Base-by-base conservation (phyloP, 805 yeast genomes). In the Pichia californica region DNA sequence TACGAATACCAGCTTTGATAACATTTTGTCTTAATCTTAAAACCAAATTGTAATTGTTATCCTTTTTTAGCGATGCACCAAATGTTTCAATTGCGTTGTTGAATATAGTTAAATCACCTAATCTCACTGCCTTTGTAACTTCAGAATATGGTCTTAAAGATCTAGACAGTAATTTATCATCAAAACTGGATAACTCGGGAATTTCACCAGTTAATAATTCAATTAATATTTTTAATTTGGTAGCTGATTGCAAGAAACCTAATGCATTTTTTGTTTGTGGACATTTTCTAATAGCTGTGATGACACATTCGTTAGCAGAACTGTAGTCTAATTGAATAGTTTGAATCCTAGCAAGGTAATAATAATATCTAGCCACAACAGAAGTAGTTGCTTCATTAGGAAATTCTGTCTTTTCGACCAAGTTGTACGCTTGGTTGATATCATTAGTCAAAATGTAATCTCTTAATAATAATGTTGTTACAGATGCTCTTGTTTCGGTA, bases 171-270 rank as follows among this genome's bases (percentile, higher is more conserved):
- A 69, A 66, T 14, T 76, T 67, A 56, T 85, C 83, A 53, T 78
- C 77, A 71, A 93, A 93, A 30, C 77, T 76, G 38, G 88, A 73
- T 52, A 94, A 71, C 56, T 88, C 96, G 15, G 99, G 99, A 52
- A 93, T 83, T 55, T 93, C 99, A 46, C 99, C 99, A 78, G 91
- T 89, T 55, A 93, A 77, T 58, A 93, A 71, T 67, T 93, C 96
- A 55, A 93, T 86, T 46, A 89, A 74, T 49, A 91, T 84, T 59
- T 79, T 83, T 53, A 93, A 75, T 68, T 93, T 93, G 52, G 89
- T 80, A 3, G 96, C 93, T 41, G 85, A 78, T 65, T 89, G 96
- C 51, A 88, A 63, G 62, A 93, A 93, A 2, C 99, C 99, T 35
- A 74, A 64, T 8, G 96, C 88, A 47, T 81, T 77, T 35, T 76